These are phyloP conservation scores for Solanum habrochaites DNA, from an alignment of 257 asterid species.

Conservation along the genomic window DNA sequence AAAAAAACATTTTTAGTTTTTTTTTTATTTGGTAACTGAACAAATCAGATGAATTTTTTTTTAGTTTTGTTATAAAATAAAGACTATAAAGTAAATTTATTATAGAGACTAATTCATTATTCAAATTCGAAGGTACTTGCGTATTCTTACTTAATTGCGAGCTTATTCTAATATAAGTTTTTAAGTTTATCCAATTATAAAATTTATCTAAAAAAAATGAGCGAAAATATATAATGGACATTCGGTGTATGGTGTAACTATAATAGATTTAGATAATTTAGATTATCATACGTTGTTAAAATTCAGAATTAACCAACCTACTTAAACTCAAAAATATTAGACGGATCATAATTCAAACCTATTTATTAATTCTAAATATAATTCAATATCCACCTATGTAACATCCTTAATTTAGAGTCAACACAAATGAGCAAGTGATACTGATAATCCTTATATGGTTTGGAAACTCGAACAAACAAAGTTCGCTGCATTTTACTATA, in stretches of 20 bases:
- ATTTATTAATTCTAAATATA: background rate
- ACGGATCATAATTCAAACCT: no score
- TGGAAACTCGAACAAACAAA: background rate
- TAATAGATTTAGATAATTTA: background rate
- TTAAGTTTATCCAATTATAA: background rate
- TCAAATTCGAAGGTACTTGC: background rate
- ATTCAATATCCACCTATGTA: background rate
- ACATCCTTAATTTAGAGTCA: background rate
- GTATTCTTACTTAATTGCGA: background rate
- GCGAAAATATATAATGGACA: background rate
- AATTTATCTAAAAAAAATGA: background rate
- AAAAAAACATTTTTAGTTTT: background rate
- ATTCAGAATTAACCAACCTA: background rate
- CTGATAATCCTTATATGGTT: background rate
- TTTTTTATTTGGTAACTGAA: background rate
- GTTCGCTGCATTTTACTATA: background rate
- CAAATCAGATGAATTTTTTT: background rate
- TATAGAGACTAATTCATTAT: background rate
- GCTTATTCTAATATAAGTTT: background rate
- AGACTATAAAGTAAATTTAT: background rate
- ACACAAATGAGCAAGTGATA: background rate
- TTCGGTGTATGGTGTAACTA: background rate
- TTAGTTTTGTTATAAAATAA: background rate
- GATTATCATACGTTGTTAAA: background rate
- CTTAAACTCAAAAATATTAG: background rate